Conservation (phyloP, 257 asterid genomes). For the Solanum pennellii region DNA sequence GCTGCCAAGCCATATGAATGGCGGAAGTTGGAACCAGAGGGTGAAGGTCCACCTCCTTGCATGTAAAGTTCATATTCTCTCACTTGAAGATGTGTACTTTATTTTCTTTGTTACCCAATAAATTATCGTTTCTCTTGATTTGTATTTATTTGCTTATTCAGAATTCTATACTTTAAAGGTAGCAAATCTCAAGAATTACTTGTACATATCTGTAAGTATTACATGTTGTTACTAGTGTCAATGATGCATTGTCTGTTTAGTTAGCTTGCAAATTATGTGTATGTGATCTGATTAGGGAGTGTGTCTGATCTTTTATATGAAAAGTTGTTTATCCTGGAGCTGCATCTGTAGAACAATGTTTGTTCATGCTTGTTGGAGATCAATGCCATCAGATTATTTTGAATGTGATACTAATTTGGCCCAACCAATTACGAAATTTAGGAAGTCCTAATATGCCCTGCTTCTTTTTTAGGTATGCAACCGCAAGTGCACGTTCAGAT, state of each 20-base stretch:
- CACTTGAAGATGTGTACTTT: background rate
- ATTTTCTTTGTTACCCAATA: background rate
- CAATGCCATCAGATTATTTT: background rate
- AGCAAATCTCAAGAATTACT: background rate
- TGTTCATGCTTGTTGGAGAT: background rate
- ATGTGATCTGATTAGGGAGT: background rate
- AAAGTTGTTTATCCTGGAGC: background rate
- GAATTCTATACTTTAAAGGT: background rate
- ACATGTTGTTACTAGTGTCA: background rate
- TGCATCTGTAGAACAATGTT: background rate
- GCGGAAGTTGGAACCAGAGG: conserved; percentile 99
- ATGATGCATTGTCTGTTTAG: background rate
- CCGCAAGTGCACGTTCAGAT: conserved; percentile 99
- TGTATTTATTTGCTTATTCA: background rate
- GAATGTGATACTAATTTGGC: background rate
- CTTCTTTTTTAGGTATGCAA: conserved; percentile 67
- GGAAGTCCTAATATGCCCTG: background rate
- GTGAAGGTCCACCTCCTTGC: conserved; percentile 99
- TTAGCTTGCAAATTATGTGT: background rate
- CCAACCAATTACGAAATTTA: background rate
- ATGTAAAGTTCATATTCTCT: conserved; percentile 41
- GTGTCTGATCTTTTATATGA: background rate
- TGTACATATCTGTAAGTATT: background rate
- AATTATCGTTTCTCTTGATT: background rate
- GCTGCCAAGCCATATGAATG: conserved; percentile 99